phyloP scores from a whole-genome alignment of 1,139 yeast genomes.

The Arxiozyma telluris region DNA sequence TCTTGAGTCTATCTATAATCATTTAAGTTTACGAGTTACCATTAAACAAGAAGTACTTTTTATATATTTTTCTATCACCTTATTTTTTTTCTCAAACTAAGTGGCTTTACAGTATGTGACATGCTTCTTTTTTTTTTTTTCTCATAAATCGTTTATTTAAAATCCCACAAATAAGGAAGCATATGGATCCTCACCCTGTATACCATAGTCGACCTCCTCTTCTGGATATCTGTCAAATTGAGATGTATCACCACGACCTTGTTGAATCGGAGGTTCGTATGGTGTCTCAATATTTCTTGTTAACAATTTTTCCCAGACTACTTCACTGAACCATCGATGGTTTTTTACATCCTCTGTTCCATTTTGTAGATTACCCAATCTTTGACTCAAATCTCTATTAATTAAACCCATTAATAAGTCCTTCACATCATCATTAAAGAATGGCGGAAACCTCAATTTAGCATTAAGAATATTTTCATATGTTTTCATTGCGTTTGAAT shows the following conservation, averaged over 20 bases:
- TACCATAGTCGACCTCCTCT: conserved; percentile 82
- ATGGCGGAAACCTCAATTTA: conserved; percentile 75
- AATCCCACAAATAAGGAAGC: conserved; percentile 67
- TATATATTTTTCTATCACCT: too few relatives aligned
- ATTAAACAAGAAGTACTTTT: too few relatives aligned
- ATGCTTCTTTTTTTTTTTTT: too few relatives aligned
- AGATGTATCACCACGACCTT: conserved; percentile 93
- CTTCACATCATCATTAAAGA: conserved; percentile 76
- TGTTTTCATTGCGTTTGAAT: conserved; percentile 92
- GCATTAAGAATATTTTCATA: conserved; percentile 89
- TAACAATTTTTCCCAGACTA: conserved; percentile 87
- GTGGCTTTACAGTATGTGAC: too few relatives aligned
- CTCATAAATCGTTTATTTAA: conserved; percentile 28
- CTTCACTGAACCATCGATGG: conserved; percentile 93
- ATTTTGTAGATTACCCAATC: conserved; percentile 83
- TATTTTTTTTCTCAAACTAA: too few relatives aligned
- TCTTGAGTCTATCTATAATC: neutral
- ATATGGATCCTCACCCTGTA: conserved; percentile 72
- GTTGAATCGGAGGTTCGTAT: conserved; percentile 92
- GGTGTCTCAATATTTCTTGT: conserved; percentile 93
- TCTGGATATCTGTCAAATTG: conserved; percentile 92
- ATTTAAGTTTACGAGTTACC: neutral
- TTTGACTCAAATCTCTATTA: conserved; percentile 77
- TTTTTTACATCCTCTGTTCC: conserved; percentile 83
- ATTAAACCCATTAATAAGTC: conserved; percentile 72